Percentiles rank a stretch among this genome's conserved stretches.
phyloP scores from a whole-genome alignment of 2,329 filamentous ascomycete species.

The Cladophialophora yegresii region DNA sequence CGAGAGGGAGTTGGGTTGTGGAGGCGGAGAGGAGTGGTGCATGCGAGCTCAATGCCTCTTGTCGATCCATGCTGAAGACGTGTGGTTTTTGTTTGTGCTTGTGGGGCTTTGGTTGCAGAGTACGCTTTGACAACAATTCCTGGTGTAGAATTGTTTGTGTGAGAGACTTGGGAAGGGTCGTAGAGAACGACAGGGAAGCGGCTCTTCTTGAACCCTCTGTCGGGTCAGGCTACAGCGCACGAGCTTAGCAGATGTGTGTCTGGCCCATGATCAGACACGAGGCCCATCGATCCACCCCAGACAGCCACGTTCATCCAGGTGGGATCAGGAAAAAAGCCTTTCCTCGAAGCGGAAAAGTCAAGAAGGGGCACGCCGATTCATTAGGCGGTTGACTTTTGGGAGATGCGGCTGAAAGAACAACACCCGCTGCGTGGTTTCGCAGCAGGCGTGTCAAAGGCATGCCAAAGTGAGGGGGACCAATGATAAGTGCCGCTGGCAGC shows the following conservation, averaged over 20 bases:
- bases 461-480: slow-evolving; percentile 12
- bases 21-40: slow-evolving; percentile 19
- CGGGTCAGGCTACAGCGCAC: slow-evolving; percentile 9
- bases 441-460: not conserved
- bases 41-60: slow-evolving; percentile 25
- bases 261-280: slow-evolving; percentile 1
- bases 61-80: slow-evolving; percentile 6
- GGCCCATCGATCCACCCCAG: slow-evolving; percentile 25
- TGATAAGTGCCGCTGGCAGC: slow-evolving; percentile 22
- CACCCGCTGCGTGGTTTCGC: not conserved
- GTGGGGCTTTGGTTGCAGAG: not conserved
- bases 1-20: slow-evolving; percentile 5
- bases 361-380: slow-evolving; percentile 17
- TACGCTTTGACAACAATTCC: not conserved
- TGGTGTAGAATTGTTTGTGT: not conserved
- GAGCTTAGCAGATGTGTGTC: slow-evolving; percentile 5
- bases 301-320: slow-evolving; percentile 26
- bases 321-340: slow-evolving; percentile 3
- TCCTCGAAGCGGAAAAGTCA: slow-evolving; percentile 1
- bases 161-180: not conserved
- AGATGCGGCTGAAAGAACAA: slow-evolving; percentile 26
- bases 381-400: slow-evolving; percentile 2
- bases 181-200: slow-evolving; percentile 2
- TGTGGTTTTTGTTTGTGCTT: not conserved
- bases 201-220: slow-evolving; percentile 22